Percentiles rank a stretch among this genome's conserved stretches.
These are phyloP conservation scores for Aspergillus egyptiacus DNA, from an alignment of 495 filamentous ascomycete genomes.

Conservation along the genomic window DNA sequence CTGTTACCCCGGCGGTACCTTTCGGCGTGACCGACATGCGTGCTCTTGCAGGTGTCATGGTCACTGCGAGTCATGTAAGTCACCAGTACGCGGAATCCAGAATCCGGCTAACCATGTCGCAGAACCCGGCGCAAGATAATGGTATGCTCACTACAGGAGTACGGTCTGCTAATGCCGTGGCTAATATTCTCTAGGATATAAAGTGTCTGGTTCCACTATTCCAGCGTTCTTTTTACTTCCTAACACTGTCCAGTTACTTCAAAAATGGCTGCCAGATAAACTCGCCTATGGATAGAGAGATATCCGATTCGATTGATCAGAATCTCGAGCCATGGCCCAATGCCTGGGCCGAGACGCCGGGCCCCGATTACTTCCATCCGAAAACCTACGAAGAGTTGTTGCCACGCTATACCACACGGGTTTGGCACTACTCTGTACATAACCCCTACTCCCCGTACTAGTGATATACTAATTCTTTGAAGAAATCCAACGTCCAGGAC, in stretches of 20 bases:
- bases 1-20: slow-evolving; percentile 64
- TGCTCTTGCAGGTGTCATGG: slow-evolving; percentile 64
- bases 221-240: slow-evolving; percentile 5
- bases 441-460: background rate
- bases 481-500: slow-evolving; percentile 35
- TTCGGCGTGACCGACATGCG: slow-evolving; percentile 53
- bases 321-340: slow-evolving; percentile 50
- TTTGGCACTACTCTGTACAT: slow-evolving; percentile 38
- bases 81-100: background rate
- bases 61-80: slow-evolving; percentile 61
- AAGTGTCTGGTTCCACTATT: slow-evolving; percentile 44
- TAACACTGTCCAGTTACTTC: slow-evolving; percentile 46
- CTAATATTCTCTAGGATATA: slow-evolving; percentile 47
- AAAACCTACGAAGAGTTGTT: slow-evolving; percentile 36
- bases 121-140: slow-evolving; percentile 66
- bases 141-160: slow-evolving; percentile 29
- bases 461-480: slow-evolving; percentile 10
- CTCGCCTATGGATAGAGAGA: slow-evolving; percentile 56
- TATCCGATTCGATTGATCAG: slow-evolving; percentile 52
- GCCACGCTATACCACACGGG: slow-evolving; percentile 37
- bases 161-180: background rate
- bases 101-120: slow-evolving; percentile 14
- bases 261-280: slow-evolving; percentile 67
- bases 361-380: slow-evolving; percentile 36
- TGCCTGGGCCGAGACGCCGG: slow-evolving; percentile 46